phyloP scores from a whole-genome alignment of 2,329 filamentous ascomycete species.

The Colletotrichum theobromicola region DNA sequence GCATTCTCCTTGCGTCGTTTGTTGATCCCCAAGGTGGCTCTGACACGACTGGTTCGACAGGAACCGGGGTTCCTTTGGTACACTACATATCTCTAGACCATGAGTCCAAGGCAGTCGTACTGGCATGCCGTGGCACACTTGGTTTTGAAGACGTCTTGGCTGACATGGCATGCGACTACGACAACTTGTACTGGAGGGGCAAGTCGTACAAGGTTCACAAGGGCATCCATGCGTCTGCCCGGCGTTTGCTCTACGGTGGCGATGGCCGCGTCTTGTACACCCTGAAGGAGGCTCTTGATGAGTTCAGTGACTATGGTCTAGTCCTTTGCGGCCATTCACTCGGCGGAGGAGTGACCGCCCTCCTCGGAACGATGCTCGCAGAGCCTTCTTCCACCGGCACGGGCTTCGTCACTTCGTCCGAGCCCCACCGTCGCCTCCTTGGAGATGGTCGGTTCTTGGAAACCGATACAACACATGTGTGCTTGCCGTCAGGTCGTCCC shows the following conservation, averaged over 20 bases:
- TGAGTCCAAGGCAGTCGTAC: slow-evolving; percentile 72
- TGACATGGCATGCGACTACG: slow-evolving; percentile 78
- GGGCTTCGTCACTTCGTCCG: slow-evolving; percentile 66
- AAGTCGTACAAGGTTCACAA: slow-evolving; percentile 74
- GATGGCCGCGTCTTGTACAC: slow-evolving; percentile 71
- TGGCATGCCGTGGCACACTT: slow-evolving; percentile 75
- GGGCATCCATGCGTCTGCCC: slow-evolving; percentile 74
- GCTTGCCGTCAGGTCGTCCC: slow-evolving; percentile 69
- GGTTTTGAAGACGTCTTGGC: slow-evolving; percentile 77
- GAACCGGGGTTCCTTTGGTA: slow-evolving; percentile 71
- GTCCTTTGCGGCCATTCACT: slow-evolving; percentile 74
- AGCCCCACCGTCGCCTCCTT: slow-evolving; percentile 48
- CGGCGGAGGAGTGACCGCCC: slow-evolving; percentile 71
- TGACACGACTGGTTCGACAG: slow-evolving; percentile 67
- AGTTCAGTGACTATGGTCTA: slow-evolving; percentile 72
- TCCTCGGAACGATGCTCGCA: slow-evolving; percentile 74
- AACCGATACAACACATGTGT: slow-evolving; percentile 38
- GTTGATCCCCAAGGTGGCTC: slow-evolving; percentile 72
- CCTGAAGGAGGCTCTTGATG: slow-evolving; percentile 67
- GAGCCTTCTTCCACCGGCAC: slow-evolving; percentile 61
- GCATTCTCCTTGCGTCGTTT: slow-evolving; percentile 72
- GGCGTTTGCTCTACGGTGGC: slow-evolving; percentile 69
- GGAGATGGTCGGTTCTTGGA: slow-evolving; percentile 29
- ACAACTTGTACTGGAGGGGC: slow-evolving; percentile 67
- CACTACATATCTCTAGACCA: slow-evolving; percentile 77